Evolutionary conservation across 75 land plant genomes (phyloP), one percentile per base, ranked within the genome.

Genomic region (Pinus taeda): DNA sequence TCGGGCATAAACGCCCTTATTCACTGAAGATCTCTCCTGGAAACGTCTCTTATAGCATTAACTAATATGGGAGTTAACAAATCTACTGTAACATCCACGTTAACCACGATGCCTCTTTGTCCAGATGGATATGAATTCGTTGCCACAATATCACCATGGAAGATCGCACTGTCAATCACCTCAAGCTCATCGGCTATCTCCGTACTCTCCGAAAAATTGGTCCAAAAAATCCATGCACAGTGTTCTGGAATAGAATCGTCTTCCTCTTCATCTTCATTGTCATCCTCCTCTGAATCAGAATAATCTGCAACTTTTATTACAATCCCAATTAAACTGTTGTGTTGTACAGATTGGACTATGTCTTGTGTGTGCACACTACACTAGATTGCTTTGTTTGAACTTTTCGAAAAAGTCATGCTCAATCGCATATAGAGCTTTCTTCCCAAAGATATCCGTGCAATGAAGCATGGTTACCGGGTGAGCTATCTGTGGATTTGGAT

Each of bases 101-200:
- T 88, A 5, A 83, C 84, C 65, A 96, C 91, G 22, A 85, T 78
- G 45, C 98, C 98, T 24, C 85, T 66, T 74, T 96, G 96, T 15
- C 96, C 96, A 22, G 91, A 81, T 30, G 94, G 94, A 73, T 88
- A 85, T 39, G 91, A 80, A 75, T 79, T 85, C 72, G 85, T 30
- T 62, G 96, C 88, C 72, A 93, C 90, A 87, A 83, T 77, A 81
- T 96, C 98, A 15, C 98, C 98, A 82, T 91, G 94, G 78, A 90
- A 57, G 65, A 93, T 91, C 14, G 83, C 85, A 37, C 98, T 59
- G 71, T 93, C 96, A 24, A 90, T 77, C 64, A 96, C 91, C 15
- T 66, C 69, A 6, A 96, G 62, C 42, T 93, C 91, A 60, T 39
- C 55, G 21, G 85, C 24, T 29, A 76, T 79, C 11, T 90, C 80